Percentiles rank a stretch among this genome's conserved stretches.
Conservation (phyloP, 2,329 filamentous ascomycete genomes). For the Claviceps digitariae region DNA sequence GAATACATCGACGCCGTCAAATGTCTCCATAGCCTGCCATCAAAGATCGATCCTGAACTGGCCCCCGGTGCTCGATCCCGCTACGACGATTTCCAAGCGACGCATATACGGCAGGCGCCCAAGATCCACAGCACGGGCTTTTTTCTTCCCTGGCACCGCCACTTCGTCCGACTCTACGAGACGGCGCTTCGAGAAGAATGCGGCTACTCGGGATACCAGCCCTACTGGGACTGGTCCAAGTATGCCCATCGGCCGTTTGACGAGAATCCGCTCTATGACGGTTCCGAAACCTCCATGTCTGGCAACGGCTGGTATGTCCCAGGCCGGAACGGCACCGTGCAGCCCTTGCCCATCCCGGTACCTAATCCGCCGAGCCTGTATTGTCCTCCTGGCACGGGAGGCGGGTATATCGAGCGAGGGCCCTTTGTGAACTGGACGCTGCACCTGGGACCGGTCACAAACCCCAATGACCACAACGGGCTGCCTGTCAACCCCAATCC, state of each 20-base stretch:
- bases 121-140: not conserved
- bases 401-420: conserved; percentile 4
- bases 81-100: conserved; percentile 3
- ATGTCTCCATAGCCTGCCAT: conserved; percentile 5
- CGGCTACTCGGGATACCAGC: conserved; percentile 17
- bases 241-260: not conserved
- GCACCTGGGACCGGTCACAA: conserved; percentile 1
- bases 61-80: conserved; percentile 4
- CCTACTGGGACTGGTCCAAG: conserved; percentile 4
- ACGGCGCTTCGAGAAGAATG: conserved; percentile 27
- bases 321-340: not conserved
- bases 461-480: not conserved
- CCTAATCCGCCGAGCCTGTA: not conserved
- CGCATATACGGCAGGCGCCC: conserved; percentile 1
- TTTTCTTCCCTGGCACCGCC: conserved; percentile 24
- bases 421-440: not conserved
- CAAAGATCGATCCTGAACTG: not conserved
- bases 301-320: conserved; percentile 1
- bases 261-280: conserved; percentile 2
- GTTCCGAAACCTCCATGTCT: conserved; percentile 1
- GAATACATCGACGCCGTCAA: conserved; percentile 3
- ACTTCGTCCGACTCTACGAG: conserved; percentile 25
- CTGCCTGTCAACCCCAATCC: not conserved
- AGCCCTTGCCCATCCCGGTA: not conserved
- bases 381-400: conserved; percentile 1